Percentiles rank a stretch among this genome's conserved stretches.
Conservation (phyloP, 331 rosid genomes). For the Erythrophleum ivorense region DNA sequence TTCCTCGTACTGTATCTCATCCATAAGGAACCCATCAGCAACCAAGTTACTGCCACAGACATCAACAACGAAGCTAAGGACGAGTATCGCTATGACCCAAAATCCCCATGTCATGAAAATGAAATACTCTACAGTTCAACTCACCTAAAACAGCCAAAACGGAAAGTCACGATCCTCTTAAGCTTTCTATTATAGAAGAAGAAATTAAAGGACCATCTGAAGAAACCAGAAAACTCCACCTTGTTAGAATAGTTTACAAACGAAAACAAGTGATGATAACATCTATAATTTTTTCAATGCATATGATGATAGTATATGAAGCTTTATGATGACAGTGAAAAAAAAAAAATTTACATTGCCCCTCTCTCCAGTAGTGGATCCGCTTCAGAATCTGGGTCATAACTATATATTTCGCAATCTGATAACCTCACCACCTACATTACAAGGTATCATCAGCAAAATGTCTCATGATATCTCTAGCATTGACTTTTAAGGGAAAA, state of each 20-base stretch:
- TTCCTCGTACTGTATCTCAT: conserved; percentile 55
- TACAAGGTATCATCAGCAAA: conserved; percentile 42
- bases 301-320: background rate
- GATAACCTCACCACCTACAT: conserved; percentile 77
- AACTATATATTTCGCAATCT: conserved; percentile 87
- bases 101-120: background rate
- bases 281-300: background rate
- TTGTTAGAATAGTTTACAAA: conserved; percentile 23
- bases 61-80: conserved; percentile 4
- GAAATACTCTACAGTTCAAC: conserved; percentile 21
- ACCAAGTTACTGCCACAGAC: conserved; percentile 73
- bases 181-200: conserved; percentile 90
- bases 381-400: conserved; percentile 80
- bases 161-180: conserved; percentile 83
- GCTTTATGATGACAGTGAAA: background rate
- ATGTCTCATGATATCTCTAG: conserved; percentile 34
- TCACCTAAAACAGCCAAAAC: conserved; percentile 87
- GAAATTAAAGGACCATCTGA: conserved; percentile 95
- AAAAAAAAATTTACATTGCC: conserved; percentile 63
- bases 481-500: conserved; percentile 32
- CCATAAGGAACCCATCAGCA: conserved; percentile 65
- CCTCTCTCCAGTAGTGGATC: conserved; percentile 84
- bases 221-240: conserved; percentile 27
- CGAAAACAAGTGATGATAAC: background rate
- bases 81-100: conserved; percentile 12